These are phyloP conservation scores for Cylindrotheca closterium DNA, from an alignment of 108 stramenopile species.

Conservation along the genomic window DNA sequence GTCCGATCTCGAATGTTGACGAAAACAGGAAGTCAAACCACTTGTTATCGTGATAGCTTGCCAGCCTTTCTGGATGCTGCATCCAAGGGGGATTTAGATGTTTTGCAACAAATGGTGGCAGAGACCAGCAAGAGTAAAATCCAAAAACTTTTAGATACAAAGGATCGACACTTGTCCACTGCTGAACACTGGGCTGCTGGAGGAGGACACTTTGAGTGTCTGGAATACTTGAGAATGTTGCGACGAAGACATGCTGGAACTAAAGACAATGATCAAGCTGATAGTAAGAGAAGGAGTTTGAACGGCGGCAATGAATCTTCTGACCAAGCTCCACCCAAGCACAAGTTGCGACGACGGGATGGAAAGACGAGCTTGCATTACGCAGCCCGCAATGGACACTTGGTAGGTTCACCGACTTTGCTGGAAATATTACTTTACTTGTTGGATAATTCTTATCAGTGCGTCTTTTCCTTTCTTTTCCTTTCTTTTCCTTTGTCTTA, in stretches of 20 bases:
- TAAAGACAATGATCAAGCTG: not conserved
- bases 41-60: constrained; percentile 68
- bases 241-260: not conserved
- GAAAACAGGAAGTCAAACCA: not conserved
- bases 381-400: constrained; percentile 81
- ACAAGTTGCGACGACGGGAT: constrained; percentile 71
- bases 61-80: constrained; percentile 73
- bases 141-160: constrained; percentile 32
- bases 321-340: not conserved
- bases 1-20: too few relatives aligned
- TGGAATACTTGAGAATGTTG: constrained; percentile 38
- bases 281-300: not conserved
- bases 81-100: constrained; percentile 53
- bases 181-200: constrained; percentile 90
- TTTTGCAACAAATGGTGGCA: constrained; percentile 28
- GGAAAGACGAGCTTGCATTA: constrained; percentile 87
- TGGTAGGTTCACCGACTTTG: too few relatives aligned
- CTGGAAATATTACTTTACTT: constrained; percentile 39
- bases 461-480: not conserved
- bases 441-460: not conserved
- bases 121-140: constrained; percentile 15
- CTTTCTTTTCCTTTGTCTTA: not conserved
- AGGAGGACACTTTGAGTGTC: constrained; percentile 73
- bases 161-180: constrained; percentile 73
- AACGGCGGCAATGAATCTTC: not conserved